phyloP scores from a whole-genome alignment of 192 early-diverging fungal species.

The Coemansia biformis region DNA sequence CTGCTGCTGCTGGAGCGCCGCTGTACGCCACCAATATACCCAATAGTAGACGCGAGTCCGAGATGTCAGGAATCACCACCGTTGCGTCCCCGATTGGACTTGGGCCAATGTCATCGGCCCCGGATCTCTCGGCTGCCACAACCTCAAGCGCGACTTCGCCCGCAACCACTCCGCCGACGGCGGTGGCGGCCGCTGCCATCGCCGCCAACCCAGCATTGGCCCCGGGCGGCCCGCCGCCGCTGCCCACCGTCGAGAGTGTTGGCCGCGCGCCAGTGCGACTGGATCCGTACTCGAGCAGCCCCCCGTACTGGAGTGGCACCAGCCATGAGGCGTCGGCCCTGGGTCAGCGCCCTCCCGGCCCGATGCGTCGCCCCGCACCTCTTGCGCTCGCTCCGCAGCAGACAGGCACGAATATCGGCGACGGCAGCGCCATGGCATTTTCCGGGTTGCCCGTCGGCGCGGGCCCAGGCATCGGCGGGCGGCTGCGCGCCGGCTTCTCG shows the following conservation, averaged over 20 bases:
- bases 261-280: too few relatives aligned
- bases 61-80: constrained; percentile 45
- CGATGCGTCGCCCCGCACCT: constrained; percentile 31
- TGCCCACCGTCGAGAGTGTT: too few relatives aligned
- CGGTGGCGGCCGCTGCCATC: constrained; percentile 3
- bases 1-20: neutral
- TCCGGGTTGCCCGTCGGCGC: neutral
- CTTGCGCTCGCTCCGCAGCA: constrained; percentile 21
- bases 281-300: too few relatives aligned
- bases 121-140: constrained; percentile 13
- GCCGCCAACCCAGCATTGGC: too few relatives aligned
- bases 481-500: constrained; percentile 15
- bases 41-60: constrained; percentile 51
- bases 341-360: neutral
- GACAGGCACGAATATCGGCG: too few relatives aligned
- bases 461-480: neutral
- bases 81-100: constrained; percentile 39
- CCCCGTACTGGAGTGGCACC: too few relatives aligned
- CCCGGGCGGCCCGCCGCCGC: too few relatives aligned
- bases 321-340: neutral
- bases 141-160: constrained; percentile 24
- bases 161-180: constrained; percentile 20
- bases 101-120: constrained; percentile 4
- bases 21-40: constrained; percentile 39
- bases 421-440: too few relatives aligned